A percentile compares a stretch with the other conserved stretches of the same genome.
These are phyloP conservation scores for Elongisporangium prolatum DNA, from an alignment of 352 stramenopile genomes.

Conservation along the genomic window DNA sequence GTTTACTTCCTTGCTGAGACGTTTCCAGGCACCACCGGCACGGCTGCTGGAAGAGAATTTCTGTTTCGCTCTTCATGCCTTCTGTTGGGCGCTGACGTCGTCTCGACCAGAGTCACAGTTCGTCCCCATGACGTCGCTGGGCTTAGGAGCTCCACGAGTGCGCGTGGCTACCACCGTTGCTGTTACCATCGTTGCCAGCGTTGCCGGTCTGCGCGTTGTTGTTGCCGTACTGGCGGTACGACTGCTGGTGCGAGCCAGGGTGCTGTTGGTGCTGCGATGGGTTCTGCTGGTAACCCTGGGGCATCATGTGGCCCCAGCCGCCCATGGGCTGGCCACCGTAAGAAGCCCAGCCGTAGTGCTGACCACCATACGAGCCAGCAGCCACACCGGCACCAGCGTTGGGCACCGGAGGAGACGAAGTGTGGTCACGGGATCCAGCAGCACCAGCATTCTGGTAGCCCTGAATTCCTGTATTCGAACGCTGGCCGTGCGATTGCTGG, in stretches of 20 bases:
- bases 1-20: background rate
- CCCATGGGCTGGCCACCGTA: conserved; percentile 73
- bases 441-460: conserved; percentile 41
- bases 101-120: conserved; percentile 12
- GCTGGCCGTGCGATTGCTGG: conserved; percentile 53
- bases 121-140: conserved; percentile 22
- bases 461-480: conserved; percentile 47
- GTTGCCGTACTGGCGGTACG: conserved; percentile 74
- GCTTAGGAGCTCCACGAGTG: conserved; percentile 79
- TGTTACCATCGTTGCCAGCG: conserved; percentile 38
- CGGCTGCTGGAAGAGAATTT: background rate
- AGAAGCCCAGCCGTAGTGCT: conserved; percentile 79
- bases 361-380: conserved; percentile 40
- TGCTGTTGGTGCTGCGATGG: conserved; percentile 52
- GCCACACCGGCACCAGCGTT: conserved; percentile 60
- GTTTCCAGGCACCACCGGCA: background rate
- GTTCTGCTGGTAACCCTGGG: conserved; percentile 76
- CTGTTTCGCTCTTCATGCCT: background rate
- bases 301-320: conserved; percentile 81
- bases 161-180: conserved; percentile 26
- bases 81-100: background rate
- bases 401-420: conserved; percentile 56
- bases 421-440: conserved; percentile 47
- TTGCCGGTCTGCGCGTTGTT: conserved; percentile 43
- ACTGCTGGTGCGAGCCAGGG: conserved; percentile 68